Evolutionary conservation across 306 rosid species (phyloP), one percentile per base, ranked within the genome.

Genomic region (Comarum palustre): DNA sequence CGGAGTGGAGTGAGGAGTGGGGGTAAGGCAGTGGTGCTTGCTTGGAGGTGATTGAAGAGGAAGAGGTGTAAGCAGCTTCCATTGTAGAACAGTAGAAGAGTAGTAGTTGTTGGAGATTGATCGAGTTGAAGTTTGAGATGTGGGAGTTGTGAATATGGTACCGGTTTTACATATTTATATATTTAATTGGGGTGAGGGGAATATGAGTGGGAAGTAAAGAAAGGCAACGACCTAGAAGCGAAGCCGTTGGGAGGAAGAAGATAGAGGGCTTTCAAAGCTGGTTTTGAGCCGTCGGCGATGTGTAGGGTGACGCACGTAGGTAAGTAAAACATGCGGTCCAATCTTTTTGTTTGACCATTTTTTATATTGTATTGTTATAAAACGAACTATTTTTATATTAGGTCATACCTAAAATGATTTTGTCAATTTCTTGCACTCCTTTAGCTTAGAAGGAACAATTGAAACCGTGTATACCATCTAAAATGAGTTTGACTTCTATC

Each of bases 211-310:
- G 12, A 10, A 15, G 22, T 66, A 72, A 29, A 72, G 41, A 78
- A 75, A 75, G 83, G 3, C 81, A 78, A 75, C 87, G 27, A 76
- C 77, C 42, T 1, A 15, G 31, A 47, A 51, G 61, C 27, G 78
- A 78, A 77, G 82, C 75, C 11, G 66, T 72, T 65, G 51, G 48
- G 69, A 31, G 36, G 36, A 31, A 34, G 27, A 58, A 8, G 36
- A 6, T n/a, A 5, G 8, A 32, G 6, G 81, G 71, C 22, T 76
- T 71, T 75, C 69, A 72, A 77, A 3, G 75, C 17, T 29, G 41
- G 17, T 71, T 70, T 83, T 75, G 43, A 72, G 82, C 85, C 77
- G 87, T 90, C 90, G 86, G 92, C 90, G 79, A 58, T 27, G 15
- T 22, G 0, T 41, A 61, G 45, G 32, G 64, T 72, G 66, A 70